phyloP scores from a whole-genome alignment of 2,329 filamentous ascomycete genomes.

The Apiospora koreana region DNA sequence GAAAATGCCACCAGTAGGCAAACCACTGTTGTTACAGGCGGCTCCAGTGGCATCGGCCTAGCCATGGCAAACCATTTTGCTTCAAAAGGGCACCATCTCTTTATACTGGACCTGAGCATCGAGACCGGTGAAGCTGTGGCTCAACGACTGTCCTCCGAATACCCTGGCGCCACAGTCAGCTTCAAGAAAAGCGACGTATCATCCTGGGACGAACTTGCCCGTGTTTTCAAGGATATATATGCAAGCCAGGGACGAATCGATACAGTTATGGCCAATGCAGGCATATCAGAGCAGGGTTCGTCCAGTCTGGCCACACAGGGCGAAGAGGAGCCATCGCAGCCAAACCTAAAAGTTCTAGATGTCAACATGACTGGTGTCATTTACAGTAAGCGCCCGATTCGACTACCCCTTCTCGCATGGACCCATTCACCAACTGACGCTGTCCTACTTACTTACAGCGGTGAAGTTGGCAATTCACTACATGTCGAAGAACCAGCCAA shows the following conservation, averaged over 20 bases:
- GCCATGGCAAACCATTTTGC: constrained; percentile 37
- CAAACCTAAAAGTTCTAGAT: constrained; percentile 29
- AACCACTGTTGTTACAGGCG: constrained; percentile 33
- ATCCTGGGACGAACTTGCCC: constrained; percentile 37
- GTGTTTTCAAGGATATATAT: constrained; percentile 35
- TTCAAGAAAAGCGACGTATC: constrained; percentile 39
- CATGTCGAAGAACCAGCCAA: constrained; percentile 43
- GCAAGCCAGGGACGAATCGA: constrained; percentile 39
- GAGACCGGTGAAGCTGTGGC: constrained; percentile 25
- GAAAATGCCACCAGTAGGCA: not conserved
- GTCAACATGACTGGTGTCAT: constrained; percentile 42
- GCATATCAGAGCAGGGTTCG: constrained; percentile 43
- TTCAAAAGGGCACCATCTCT: constrained; percentile 32
- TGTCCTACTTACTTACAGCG: constrained; percentile 30
- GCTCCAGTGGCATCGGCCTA: constrained; percentile 37
- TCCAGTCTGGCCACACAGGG: constrained; percentile 26
- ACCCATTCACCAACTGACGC: not conserved
- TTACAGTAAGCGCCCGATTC: constrained; percentile 40
- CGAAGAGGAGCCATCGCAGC: constrained; percentile 25
- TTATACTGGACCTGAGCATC: constrained; percentile 36
- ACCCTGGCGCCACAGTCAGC: constrained; percentile 24
- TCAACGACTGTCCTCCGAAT: constrained; percentile 26
- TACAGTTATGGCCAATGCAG: constrained; percentile 51
- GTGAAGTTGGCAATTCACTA: constrained; percentile 52
- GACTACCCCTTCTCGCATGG: not conserved